Percentiles rank a stretch among this genome's conserved stretches.
These are phyloP conservation scores for Artemisia princeps DNA, from an alignment of 140 eudicot genomes.

Conservation along the genomic window DNA sequence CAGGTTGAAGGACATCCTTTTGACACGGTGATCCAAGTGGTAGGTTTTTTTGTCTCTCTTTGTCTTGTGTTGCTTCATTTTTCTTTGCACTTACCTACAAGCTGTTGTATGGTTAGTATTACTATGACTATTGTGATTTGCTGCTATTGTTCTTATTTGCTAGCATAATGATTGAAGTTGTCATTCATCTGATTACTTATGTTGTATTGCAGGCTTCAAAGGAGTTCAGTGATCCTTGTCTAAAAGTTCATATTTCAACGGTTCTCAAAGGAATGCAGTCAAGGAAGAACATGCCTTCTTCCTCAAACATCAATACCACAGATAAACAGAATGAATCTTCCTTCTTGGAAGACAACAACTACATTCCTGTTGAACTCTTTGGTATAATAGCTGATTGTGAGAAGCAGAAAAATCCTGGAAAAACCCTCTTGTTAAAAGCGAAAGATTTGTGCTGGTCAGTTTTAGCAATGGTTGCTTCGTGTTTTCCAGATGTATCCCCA, in stretches of 20 bases:
- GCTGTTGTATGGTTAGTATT: constrained; percentile 17
- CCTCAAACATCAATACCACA: constrained; percentile 39
- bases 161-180: constrained; percentile 9
- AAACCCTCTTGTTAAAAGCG: constrained; percentile 79
- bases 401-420: constrained; percentile 70
- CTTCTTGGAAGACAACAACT: constrained; percentile 40
- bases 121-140: constrained; percentile 10
- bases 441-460: constrained; percentile 90
- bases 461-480: constrained; percentile 84
- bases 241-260: constrained; percentile 67
- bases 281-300: constrained; percentile 35
- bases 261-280: constrained; percentile 80
- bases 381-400: constrained; percentile 86
- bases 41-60: constrained; percentile 34
- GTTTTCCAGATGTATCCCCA: constrained; percentile 87
- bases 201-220: constrained; percentile 60
- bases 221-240: constrained; percentile 75
- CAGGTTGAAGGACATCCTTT: constrained; percentile 80
- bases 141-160: constrained; percentile 17
- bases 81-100: constrained; percentile 1
- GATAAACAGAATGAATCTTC: constrained; percentile 38
- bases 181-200: constrained; percentile 9
- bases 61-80: constrained; percentile 11
- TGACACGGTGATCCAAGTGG: constrained; percentile 72
- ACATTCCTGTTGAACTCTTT: constrained; percentile 69